These are phyloP conservation scores for Salvia rosmarinus DNA, from an alignment of 257 asterid species.

Conservation along the genomic window DNA sequence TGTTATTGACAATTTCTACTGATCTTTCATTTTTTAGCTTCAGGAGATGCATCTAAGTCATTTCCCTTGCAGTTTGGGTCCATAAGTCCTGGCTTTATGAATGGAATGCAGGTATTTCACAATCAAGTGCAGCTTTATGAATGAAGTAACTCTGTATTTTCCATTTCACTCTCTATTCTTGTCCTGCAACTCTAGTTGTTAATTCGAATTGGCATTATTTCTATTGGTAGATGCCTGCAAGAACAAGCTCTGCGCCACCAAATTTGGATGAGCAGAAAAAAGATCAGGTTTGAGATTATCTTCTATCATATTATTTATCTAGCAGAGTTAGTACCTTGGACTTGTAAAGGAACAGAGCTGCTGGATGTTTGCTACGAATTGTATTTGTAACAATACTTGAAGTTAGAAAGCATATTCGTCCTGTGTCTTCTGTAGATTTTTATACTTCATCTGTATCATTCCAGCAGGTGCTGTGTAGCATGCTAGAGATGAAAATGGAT, in stretches of 20 bases:
- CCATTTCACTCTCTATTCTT: conserved; percentile 10
- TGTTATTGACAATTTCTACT: conserved; percentile 29
- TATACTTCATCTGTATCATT: not conserved
- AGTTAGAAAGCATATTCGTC: conserved; percentile 9
- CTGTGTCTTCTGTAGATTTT: conserved; percentile 3
- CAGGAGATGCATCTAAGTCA: conserved; percentile 64
- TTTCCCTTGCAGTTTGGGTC: conserved; percentile 83
- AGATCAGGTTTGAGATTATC: conserved; percentile 61
- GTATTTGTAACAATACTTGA: conserved; percentile 5
- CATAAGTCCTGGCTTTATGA: conserved; percentile 66
- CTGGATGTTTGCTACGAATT: conserved; percentile 9
- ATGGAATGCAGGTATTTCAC: conserved; percentile 69
- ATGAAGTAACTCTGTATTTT: not conserved
- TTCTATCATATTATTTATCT: conserved; percentile 6
- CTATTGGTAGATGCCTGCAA: conserved; percentile 72
- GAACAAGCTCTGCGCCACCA: conserved; percentile 96
- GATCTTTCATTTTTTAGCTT: conserved; percentile 36
- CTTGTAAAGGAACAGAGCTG: conserved; percentile 14
- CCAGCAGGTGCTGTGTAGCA: conserved; percentile 3
- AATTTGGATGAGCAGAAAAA: conserved; percentile 90
- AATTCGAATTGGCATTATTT: conserved; percentile 23
- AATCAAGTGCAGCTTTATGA: conserved; percentile 14
- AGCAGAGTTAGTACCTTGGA: conserved; percentile 8
- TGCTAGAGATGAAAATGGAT: conserved; percentile 24
- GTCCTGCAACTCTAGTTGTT: conserved; percentile 24